These are phyloP conservation scores for Candida pseudoglaebosa DNA, from an alignment of 805 yeast genomes.

Conservation along the genomic window DNA sequence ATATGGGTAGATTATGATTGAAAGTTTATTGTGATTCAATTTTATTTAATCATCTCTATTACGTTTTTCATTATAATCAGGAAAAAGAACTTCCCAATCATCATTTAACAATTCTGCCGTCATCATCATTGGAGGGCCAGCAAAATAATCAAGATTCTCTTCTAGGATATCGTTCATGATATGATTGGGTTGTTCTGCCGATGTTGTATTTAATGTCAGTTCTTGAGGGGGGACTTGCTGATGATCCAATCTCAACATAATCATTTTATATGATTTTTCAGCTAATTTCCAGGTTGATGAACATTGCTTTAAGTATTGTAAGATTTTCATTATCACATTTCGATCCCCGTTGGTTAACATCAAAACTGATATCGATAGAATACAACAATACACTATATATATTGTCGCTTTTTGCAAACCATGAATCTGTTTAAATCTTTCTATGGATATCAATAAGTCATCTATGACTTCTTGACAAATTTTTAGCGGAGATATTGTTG, in stretches of 20 bases:
- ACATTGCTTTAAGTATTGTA: conserved; percentile 36
- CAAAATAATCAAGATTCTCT: conserved; percentile 35
- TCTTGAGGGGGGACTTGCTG: conserved; percentile 6
- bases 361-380: conserved; percentile 41
- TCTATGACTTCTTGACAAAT: conserved; percentile 39
- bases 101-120: conserved; percentile 44
- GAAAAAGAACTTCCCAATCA: conserved; percentile 49
- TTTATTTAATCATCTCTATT: neutral
- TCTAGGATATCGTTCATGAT: conserved; percentile 17
- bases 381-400: conserved; percentile 45
- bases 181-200: conserved; percentile 6
- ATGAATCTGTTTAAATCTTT: conserved; percentile 33
- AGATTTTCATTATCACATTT: conserved; percentile 28
- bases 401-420: conserved; percentile 42
- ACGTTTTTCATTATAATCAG: conserved; percentile 30
- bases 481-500: conserved; percentile 25
- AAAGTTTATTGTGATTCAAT: too few relatives aligned
- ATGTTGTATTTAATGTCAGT: neutral
- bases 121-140: conserved; percentile 52
- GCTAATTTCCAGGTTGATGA: conserved; percentile 47
- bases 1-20: too few relatives aligned
- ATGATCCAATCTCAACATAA: conserved; percentile 29
- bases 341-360: conserved; percentile 29
- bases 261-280: conserved; percentile 40
- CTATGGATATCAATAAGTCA: conserved; percentile 37